Conservation (phyloP, 2,329 filamentous ascomycete genomes). For the Venturia nashicola region DNA sequence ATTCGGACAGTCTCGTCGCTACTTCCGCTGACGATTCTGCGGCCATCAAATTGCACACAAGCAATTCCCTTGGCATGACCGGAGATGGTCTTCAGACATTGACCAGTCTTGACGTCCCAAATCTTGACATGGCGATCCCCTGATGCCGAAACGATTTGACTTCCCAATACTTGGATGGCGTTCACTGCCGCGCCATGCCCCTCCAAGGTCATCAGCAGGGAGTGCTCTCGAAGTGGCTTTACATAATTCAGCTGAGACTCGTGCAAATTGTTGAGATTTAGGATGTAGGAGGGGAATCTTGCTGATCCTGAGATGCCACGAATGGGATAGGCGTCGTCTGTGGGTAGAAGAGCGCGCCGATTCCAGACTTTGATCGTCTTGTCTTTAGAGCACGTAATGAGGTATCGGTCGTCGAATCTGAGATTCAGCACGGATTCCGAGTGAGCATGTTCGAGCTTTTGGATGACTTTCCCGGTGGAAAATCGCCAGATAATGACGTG, state of each 20-base stretch:
- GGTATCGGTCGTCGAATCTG: constrained; percentile 77
- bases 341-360: constrained; percentile 38
- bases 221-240: constrained; percentile 54
- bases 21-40: constrained; percentile 87
- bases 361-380: constrained; percentile 97
- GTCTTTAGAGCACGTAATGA: constrained; percentile 96
- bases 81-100: constrained; percentile 63
- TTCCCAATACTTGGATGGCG: constrained; percentile 77
- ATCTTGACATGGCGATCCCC: constrained; percentile 89
- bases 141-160: constrained; percentile 86
- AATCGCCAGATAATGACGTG: constrained; percentile 88
- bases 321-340: constrained; percentile 26
- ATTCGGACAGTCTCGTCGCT: constrained; percentile 95
- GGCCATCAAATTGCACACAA: constrained; percentile 91
- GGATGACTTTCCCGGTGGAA: constrained; percentile 73
- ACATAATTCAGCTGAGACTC: constrained; percentile 29
- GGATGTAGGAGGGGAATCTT: constrained; percentile 40
- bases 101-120: constrained; percentile 77
- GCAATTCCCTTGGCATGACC: constrained; percentile 94
- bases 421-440: constrained; percentile 87
- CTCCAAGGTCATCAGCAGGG: constrained; percentile 64
- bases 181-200: constrained; percentile 91
- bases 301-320: constrained; percentile 25
- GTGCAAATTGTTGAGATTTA: constrained; percentile 33
- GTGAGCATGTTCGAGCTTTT: constrained; percentile 66